These are phyloP conservation scores for Aspergillus proliferans DNA, from an alignment of 2,329 filamentous ascomycete species.

Conservation along the genomic window DNA sequence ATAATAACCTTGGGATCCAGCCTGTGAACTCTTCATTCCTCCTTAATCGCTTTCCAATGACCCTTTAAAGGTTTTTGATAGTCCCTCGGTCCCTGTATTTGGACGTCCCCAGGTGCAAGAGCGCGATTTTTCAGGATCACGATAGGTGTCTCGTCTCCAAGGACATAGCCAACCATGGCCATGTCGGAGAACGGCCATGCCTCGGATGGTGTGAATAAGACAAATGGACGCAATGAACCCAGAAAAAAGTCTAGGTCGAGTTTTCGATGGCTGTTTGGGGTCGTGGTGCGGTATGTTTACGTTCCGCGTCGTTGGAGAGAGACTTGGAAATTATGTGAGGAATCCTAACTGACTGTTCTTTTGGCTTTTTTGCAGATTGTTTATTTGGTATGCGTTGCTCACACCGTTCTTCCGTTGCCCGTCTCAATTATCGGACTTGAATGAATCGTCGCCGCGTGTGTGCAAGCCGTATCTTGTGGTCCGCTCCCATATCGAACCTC, in stretches of 20 bases:
- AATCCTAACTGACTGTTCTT: not conserved
- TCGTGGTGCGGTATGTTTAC: constrained; percentile 29
- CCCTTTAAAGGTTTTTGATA: not conserved
- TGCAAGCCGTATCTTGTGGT: constrained; percentile 74
- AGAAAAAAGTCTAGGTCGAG: constrained; percentile 11
- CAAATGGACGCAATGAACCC: constrained; percentile 6
- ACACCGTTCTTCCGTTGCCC: constrained; percentile 81
- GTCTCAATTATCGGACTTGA: constrained; percentile 59
- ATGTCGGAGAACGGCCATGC: constrained; percentile 22
- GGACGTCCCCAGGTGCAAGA: not conserved
- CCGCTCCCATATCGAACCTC: constrained; percentile 62
- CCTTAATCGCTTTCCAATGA: not conserved
- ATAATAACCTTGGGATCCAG: not conserved
- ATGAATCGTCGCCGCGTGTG: constrained; percentile 64
- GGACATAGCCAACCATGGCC: constrained; percentile 15
- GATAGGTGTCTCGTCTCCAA: constrained; percentile 6
- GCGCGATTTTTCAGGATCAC: constrained; percentile 1
- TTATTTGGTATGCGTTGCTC: constrained; percentile 79
- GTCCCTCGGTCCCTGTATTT: not conserved
- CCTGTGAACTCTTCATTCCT: not conserved
- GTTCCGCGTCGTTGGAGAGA: not conserved
- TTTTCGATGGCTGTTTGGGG: constrained; percentile 29
- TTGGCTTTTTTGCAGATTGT: constrained; percentile 48
- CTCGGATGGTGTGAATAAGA: constrained; percentile 13
- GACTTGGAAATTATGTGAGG: not conserved